A percentile compares a stretch with the other conserved stretches of the same genome.
Conservation (phyloP, 2,329 filamentous ascomycete genomes). For the Alternaria gansuensis region DNA sequence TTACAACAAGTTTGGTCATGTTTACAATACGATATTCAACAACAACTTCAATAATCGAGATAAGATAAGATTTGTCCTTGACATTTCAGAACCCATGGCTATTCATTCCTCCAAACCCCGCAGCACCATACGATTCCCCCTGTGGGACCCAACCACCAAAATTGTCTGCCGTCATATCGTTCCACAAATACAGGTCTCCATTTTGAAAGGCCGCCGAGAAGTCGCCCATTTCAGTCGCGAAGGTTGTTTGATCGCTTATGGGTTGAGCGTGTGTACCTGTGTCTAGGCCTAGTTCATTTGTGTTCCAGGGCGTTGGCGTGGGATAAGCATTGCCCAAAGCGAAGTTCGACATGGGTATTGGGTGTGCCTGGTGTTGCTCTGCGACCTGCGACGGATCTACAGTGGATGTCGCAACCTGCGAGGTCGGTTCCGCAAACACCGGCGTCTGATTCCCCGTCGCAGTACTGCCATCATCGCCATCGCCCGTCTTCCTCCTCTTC, state of each 20-base stretch:
- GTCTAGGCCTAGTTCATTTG: conserved; percentile 15
- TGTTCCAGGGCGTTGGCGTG: conserved; percentile 14
- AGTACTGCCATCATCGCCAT: conserved; percentile 3
- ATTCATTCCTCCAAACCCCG: conserved; percentile 38
- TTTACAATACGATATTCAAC: not conserved
- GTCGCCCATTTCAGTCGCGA: conserved; percentile 43
- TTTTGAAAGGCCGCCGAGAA: conserved; percentile 49
- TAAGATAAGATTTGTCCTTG: not conserved
- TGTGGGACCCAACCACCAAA: conserved; percentile 47
- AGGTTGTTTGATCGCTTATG: conserved; percentile 23
- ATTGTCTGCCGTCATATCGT: conserved; percentile 45
- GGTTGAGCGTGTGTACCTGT: conserved; percentile 4
- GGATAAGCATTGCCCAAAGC: conserved; percentile 23
- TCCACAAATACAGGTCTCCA: conserved; percentile 51
- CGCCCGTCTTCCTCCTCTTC: conserved; percentile 31
- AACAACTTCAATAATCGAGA: not conserved
- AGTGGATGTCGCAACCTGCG: conserved; percentile 2
- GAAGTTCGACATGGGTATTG: conserved; percentile 20
- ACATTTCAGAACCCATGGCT: conserved; percentile 27
- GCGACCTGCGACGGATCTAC: conserved; percentile 2
- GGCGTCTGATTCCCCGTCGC: conserved; percentile 16
- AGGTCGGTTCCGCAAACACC: conserved; percentile 14
- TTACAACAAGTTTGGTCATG: not conserved
- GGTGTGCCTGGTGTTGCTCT: conserved; percentile 2
- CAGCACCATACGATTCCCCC: conserved; percentile 35